Base-by-base conservation (phyloP, 352 stramenopile genomes). In the Pythium plurisporium region DNA sequence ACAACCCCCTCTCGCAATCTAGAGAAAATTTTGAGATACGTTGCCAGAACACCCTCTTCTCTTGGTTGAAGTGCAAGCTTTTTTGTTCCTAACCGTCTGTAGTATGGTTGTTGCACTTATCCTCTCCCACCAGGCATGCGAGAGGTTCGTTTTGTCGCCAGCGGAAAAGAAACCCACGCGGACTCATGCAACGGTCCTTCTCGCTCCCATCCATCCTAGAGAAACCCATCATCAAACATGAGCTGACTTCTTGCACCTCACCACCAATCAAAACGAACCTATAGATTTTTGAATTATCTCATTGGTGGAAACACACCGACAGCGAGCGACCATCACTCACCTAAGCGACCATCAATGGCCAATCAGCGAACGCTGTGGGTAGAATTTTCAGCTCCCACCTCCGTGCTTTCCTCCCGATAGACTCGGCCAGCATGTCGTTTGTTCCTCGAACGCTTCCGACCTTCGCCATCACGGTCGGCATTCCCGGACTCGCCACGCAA, bases 311-410 rank as follows among this genome's bases (percentile, higher is more conserved):
- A 62, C 8, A 3, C 33, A 30, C 12, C 29, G 43, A 29, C 33
- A 43, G 58, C 59, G 55, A 56, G 1, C 23, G 62, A 70, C 62
- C 62, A 70, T 57, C 62, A 70, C 62, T 65, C 62, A 70, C 56
- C 22, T 7, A 55, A 19, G 15, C 40, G 17, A 49, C 19, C 55
- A 33, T 23, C 22, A 57, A 20, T 47, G 60, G 19, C 68, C 70
- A 82, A 79, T 79, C 47, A 76, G 23, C 27, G 22, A 5, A 9
- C 34, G 0, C 2, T 10, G 63, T 64, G 19, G 46, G 51, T 44
- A 57, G 69, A 79, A 79, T 53, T 44, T 82, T 79, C 72, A 65
- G 34, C 44, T 27, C 43, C 23, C n/a, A 1, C 20, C 15, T 5
- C 8, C 19, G 29, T 15, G 17, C 36, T 30, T 41, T 2, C 33